phyloP scores from a whole-genome alignment of 2,329 filamentous ascomycete species.

The Camillea tinctor region DNA sequence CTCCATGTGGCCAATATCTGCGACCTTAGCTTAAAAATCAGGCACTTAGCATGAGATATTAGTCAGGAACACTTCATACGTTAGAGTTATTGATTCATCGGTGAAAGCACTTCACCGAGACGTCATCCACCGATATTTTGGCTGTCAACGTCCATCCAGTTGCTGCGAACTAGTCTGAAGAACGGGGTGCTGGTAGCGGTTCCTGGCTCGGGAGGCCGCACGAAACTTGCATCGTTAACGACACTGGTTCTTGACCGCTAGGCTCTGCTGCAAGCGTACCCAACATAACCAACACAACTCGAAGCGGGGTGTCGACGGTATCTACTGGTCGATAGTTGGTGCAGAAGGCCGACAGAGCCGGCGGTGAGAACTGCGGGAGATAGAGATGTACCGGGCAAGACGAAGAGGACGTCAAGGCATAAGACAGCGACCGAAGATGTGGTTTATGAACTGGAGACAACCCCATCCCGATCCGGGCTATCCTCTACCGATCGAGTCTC shows the following conservation, averaged over 20 bases:
- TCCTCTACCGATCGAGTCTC: conserved; percentile 25
- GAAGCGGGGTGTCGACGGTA: conserved; percentile 27
- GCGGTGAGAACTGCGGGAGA: conserved; percentile 26
- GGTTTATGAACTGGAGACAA: conserved; percentile 16
- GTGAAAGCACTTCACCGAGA: conserved; percentile 3
- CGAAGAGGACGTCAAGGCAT: conserved; percentile 17
- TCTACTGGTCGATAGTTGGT: conserved; percentile 18
- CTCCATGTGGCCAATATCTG: neutral
- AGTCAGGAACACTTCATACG: conserved; percentile 2
- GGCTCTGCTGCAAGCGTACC: conserved; percentile 31
- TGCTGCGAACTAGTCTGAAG: conserved; percentile 14
- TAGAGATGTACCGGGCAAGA: conserved; percentile 3
- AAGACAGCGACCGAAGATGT: conserved; percentile 22
- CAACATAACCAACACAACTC: conserved; percentile 23
- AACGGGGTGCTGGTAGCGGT: conserved; percentile 22
- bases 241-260: conserved; percentile 32
- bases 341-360: conserved; percentile 24
- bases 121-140: conserved; percentile 7
- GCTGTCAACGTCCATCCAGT: conserved; percentile 9
- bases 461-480: conserved; percentile 20
- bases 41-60: neutral
- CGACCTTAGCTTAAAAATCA: neutral
- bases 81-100: conserved; percentile 5
- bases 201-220: conserved; percentile 34
- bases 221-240: conserved; percentile 30